Conservation (phyloP, 352 stramenopile genomes). For the Vaucheria bursata region DNA sequence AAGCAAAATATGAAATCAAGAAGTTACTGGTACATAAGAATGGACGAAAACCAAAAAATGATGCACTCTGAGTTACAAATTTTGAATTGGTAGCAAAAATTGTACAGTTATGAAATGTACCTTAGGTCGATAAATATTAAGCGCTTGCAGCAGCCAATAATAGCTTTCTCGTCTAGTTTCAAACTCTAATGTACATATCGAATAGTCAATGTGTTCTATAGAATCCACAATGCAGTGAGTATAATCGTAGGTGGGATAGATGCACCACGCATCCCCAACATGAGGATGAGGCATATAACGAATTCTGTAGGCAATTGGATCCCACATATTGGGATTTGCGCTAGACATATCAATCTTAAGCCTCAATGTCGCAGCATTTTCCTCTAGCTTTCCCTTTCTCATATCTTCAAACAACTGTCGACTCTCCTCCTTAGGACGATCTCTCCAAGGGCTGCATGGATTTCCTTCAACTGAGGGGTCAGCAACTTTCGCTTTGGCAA, state of each 20-base stretch:
- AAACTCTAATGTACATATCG: constrained; percentile 99
- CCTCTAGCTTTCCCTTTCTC: constrained; percentile 76
- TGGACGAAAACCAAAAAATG: too few relatives aligned
- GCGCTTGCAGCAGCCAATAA: constrained; percentile 93
- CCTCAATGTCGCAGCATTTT: constrained; percentile 65
- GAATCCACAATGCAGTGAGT: constrained; percentile 89
- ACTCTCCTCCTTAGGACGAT: constrained; percentile 78
- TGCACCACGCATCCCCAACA: constrained; percentile 93
- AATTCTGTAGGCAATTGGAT: constrained; percentile 93
- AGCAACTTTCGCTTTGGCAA: constrained; percentile 44
- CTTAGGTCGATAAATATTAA: constrained; percentile 95
- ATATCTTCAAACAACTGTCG: constrained; percentile 89
- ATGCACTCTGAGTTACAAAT: too few relatives aligned
- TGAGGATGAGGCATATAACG: constrained; percentile 94
- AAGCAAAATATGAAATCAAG: too few relatives aligned
- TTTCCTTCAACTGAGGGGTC: constrained; percentile 39
- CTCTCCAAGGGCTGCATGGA: constrained; percentile 59
- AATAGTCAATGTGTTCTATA: constrained; percentile 98
- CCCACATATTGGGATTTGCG: constrained; percentile 98
- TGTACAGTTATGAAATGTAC: too few relatives aligned
- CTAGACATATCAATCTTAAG: constrained; percentile 97
- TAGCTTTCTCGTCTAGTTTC: constrained; percentile 95
- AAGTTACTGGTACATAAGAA: too few relatives aligned
- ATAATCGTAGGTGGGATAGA: constrained; percentile 99
- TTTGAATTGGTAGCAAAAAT: too few relatives aligned